These are phyloP conservation scores for Gracilaria gracilis DNA, from an alignment of 23 red algal genomes.

Conservation along the genomic window DNA sequence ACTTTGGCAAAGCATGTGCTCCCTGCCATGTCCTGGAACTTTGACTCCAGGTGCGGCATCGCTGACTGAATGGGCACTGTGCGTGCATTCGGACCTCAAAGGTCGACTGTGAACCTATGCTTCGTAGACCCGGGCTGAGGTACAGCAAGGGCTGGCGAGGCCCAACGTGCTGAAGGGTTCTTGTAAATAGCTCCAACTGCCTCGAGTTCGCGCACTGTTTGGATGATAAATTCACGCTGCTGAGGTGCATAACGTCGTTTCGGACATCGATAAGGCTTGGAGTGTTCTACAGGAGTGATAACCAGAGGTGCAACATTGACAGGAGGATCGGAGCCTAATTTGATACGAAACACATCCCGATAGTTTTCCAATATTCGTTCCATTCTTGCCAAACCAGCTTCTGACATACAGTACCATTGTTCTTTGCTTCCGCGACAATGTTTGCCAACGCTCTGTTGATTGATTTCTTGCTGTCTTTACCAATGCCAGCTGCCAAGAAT, in stretches of 20 bases:
- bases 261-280: background rate
- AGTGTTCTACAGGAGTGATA: background rate
- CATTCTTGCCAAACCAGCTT: background rate
- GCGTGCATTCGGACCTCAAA: background rate
- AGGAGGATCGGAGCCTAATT: conserved; percentile 29
- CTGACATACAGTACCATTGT: conserved; percentile 32
- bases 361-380: background rate
- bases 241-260: conserved; percentile 14
- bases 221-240: background rate
- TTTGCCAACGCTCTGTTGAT: background rate
- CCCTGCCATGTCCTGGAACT: conserved; percentile 16
- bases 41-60: conserved; percentile 38
- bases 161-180: conserved; percentile 17
- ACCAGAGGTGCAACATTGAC: conserved; percentile 6
- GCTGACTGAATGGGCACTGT: conserved; percentile 23
- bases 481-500: conserved; percentile 4
- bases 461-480: background rate
- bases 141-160: conserved; percentile 12
- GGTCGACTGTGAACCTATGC: conserved; percentile 21
- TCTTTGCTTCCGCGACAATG: background rate
- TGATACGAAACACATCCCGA: conserved; percentile 16
- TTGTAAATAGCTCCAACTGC: conserved; percentile 1
- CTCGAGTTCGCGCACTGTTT: conserved; percentile 5
- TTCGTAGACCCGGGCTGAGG: conserved; percentile 1
- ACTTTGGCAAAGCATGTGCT: conserved; percentile 21